These are phyloP conservation scores for Sugiyamaella floridensis DNA, from an alignment of 805 yeast species.

Conservation along the genomic window DNA sequence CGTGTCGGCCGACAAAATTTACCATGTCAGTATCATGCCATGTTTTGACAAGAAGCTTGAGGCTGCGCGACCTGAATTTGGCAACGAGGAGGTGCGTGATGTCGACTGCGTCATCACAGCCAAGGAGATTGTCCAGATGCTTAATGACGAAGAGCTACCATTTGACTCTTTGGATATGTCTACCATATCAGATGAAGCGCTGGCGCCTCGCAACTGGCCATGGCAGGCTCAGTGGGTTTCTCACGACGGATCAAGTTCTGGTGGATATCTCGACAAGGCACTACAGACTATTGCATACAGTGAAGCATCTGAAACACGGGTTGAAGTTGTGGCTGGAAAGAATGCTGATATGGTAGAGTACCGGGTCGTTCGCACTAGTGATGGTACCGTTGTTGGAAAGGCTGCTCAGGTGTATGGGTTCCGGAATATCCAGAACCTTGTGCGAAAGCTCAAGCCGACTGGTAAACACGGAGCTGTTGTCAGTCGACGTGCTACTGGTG, in stretches of 20 bases:
- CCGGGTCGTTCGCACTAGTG: conserved; percentile 39
- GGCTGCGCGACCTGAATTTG: conserved; percentile 75
- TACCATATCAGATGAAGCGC: background rate
- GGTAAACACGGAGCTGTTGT: conserved; percentile 16
- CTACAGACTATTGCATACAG: conserved; percentile 31
- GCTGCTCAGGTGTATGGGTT: conserved; percentile 81
- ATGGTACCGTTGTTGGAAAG: conserved; percentile 40
- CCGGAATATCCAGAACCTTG: conserved; percentile 88
- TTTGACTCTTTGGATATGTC: conserved; percentile 22
- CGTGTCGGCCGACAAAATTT: conserved; percentile 36
- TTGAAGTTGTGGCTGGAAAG: conserved; percentile 48
- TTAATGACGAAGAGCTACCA: conserved; percentile 42
- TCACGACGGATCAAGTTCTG: conserved; percentile 76
- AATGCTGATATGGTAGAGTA: conserved; percentile 73
- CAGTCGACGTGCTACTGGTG: conserved; percentile 16
- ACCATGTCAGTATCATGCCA: conserved; percentile 89
- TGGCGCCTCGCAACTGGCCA: conserved; percentile 62
- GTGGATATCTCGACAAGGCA: conserved; percentile 80
- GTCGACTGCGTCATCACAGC: conserved; percentile 96
- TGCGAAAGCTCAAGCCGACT: conserved; percentile 63
- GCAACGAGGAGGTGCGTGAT: conserved; percentile 39
- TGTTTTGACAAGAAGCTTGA: conserved; percentile 95
- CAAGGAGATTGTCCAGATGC: conserved; percentile 68
- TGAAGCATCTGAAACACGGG: conserved; percentile 19
- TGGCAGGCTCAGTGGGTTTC: conserved; percentile 56